A percentile compares a stretch with the other conserved stretches of the same genome.
Conservation (phyloP, 169 alveolate species). For the Plasmodium cynomolgi region DNA sequence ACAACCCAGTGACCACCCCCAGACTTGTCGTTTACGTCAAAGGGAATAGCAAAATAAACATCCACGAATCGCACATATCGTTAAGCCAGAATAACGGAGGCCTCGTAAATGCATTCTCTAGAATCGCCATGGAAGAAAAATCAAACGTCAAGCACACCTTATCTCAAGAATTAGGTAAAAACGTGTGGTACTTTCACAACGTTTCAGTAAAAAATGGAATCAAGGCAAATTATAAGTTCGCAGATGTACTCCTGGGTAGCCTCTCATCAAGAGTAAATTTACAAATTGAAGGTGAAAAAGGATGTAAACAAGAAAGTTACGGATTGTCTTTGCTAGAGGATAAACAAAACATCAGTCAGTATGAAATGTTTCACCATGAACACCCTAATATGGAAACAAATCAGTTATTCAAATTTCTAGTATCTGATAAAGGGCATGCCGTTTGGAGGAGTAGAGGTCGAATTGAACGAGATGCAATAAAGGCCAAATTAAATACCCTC, state of each 20-base stretch:
- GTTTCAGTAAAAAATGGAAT: slow-evolving; percentile 75
- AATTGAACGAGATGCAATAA: slow-evolving; percentile 78
- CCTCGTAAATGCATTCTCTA: slow-evolving; percentile 78
- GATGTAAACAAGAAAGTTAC: slow-evolving; percentile 63
- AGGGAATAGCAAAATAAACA: slow-evolving; percentile 70
- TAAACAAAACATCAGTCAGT: slow-evolving; percentile 71
- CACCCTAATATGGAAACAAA: slow-evolving; percentile 76
- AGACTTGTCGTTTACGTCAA: slow-evolving; percentile 77
- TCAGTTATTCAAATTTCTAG: slow-evolving; percentile 75
- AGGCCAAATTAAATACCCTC: slow-evolving; percentile 76
- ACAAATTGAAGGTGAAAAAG: slow-evolving; percentile 76
- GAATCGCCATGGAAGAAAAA: slow-evolving; percentile 75
- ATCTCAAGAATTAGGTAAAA: slow-evolving; percentile 77
- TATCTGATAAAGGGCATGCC: slow-evolving; percentile 79
- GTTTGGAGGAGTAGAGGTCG: slow-evolving; percentile 82
- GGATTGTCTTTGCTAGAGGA: slow-evolving; percentile 57
- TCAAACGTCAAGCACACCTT: slow-evolving; percentile 77
- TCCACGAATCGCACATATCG: slow-evolving; percentile 78
- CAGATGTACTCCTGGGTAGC: slow-evolving; percentile 76
- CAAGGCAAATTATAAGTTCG: slow-evolving; percentile 61
- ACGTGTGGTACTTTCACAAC: slow-evolving; percentile 77
- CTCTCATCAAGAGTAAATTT: slow-evolving; percentile 75
- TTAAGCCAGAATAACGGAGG: slow-evolving; percentile 67
- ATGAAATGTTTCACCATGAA: slow-evolving; percentile 82
- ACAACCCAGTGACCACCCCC: slow-evolving; percentile 75